Conservation (phyloP, 2,329 filamentous ascomycete genomes). For the Exophiala lecanii-corni region DNA sequence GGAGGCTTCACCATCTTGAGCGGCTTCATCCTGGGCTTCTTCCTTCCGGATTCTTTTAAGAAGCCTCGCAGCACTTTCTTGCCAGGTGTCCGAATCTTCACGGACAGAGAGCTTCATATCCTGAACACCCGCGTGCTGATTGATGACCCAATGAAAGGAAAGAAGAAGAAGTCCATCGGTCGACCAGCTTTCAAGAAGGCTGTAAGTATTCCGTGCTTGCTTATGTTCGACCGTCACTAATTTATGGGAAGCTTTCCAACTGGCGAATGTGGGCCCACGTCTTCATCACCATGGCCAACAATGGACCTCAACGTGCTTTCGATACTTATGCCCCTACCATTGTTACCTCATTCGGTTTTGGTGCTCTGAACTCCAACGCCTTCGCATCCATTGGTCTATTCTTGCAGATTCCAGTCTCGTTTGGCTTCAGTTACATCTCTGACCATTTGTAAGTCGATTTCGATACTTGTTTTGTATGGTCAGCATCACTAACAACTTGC, state of each 20-base stretch:
- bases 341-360: conserved; percentile 51
- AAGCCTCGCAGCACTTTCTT: conserved; percentile 43
- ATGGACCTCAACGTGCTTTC: conserved; percentile 43
- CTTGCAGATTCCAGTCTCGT: conserved; percentile 50
- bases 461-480: no score
- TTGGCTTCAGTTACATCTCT: conserved; percentile 49
- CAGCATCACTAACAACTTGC: no score
- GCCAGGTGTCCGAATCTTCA: conserved; percentile 35
- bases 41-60: conserved; percentile 44
- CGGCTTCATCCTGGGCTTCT: conserved; percentile 38
- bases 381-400: conserved; percentile 53
- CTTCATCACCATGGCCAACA: conserved; percentile 47
- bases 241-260: conserved; percentile 38
- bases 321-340: conserved; percentile 53
- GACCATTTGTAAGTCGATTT: conserved; percentile 48
- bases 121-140: conserved; percentile 39
- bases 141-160: conserved; percentile 37
- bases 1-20: conserved; percentile 48
- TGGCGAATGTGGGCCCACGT: conserved; percentile 53
- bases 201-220: conserved; percentile 34
- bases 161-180: conserved; percentile 47
- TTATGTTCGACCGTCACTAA: neutral
- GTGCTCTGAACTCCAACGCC: conserved; percentile 47
- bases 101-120: conserved; percentile 40
- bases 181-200: conserved; percentile 38